Percentiles rank a stretch among this genome's conserved stretches.
Conservation (phyloP, 352 stramenopile genomes). For the Phytophthora uliginosa region DNA sequence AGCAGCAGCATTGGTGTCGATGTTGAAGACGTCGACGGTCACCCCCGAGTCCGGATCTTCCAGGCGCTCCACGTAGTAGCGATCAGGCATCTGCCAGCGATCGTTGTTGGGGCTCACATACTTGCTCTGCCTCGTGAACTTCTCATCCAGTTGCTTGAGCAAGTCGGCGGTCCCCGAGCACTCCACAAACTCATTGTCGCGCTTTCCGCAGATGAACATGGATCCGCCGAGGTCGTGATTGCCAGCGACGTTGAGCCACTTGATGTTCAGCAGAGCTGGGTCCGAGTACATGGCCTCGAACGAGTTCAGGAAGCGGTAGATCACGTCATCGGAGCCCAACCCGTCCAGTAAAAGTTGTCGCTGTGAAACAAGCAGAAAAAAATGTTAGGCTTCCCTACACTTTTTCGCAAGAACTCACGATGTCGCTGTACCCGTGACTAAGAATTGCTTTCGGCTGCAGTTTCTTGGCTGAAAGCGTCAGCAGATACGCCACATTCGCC, state of each 20-base stretch:
- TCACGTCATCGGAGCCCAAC: slow-evolving; percentile 68
- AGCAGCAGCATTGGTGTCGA: slow-evolving; percentile 70
- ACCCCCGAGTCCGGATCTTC: slow-evolving; percentile 38
- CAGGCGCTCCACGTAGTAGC: slow-evolving; percentile 75
- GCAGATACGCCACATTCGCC: slow-evolving; percentile 66
- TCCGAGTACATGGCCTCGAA: slow-evolving; percentile 79
- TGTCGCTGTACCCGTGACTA: slow-evolving; percentile 55
- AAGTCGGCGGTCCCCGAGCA: slow-evolving; percentile 66
- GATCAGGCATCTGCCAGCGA: slow-evolving; percentile 70
- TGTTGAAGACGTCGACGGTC: slow-evolving; percentile 77
- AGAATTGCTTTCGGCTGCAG: slow-evolving; percentile 73
- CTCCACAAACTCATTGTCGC: slow-evolving; percentile 72
- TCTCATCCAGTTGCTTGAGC: slow-evolving; percentile 72
- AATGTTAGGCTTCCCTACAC: slow-evolving; percentile 6
- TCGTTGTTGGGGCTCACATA: slow-evolving; percentile 78
- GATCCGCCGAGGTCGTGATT: slow-evolving; percentile 81
- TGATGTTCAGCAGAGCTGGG: slow-evolving; percentile 53
- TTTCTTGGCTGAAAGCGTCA: slow-evolving; percentile 67
- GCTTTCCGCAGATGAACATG: slow-evolving; percentile 83
- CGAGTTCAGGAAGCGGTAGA: slow-evolving; percentile 71
- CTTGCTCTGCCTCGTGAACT: slow-evolving; percentile 65
- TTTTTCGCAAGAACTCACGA: not conserved
- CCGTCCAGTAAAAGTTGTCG: slow-evolving; percentile 82
- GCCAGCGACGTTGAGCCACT: slow-evolving; percentile 78
- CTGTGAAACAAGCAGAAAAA: slow-evolving; percentile 19